phyloP scores from a whole-genome alignment of 2,329 filamentous ascomycete genomes.

The Fusarium anthophilum region DNA sequence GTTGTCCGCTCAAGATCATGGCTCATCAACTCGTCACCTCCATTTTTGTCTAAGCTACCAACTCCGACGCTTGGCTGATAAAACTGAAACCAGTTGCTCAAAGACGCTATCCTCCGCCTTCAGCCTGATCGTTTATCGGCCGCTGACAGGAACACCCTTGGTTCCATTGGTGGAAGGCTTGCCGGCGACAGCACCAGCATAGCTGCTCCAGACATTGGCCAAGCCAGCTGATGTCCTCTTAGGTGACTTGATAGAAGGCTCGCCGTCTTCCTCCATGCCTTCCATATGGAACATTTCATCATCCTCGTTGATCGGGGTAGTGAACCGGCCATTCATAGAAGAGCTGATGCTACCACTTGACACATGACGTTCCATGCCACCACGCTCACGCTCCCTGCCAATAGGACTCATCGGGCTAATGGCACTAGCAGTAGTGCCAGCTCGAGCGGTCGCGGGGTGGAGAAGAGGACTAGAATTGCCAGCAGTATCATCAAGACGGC shows the following conservation, averaged over 20 bases:
- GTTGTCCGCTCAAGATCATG: slow-evolving; percentile 27
- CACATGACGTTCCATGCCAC: slow-evolving; percentile 63
- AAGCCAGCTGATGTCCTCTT: slow-evolving; percentile 61
- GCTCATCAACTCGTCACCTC: slow-evolving; percentile 33
- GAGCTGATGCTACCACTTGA: slow-evolving; percentile 68
- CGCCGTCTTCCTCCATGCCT: slow-evolving; percentile 71
- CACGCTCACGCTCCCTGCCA: slow-evolving; percentile 50
- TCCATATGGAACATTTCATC: slow-evolving; percentile 70
- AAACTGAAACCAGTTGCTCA: slow-evolving; percentile 20
- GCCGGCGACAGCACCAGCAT: slow-evolving; percentile 49
- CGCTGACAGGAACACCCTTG: slow-evolving; percentile 46
- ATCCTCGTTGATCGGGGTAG: slow-evolving; percentile 72
- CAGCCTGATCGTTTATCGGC: slow-evolving; percentile 41
- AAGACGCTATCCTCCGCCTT: slow-evolving; percentile 11
- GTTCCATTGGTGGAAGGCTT: slow-evolving; percentile 42
- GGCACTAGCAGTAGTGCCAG: slow-evolving; percentile 51
- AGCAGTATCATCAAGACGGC: slow-evolving; percentile 60
- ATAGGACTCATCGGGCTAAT: slow-evolving; percentile 52
- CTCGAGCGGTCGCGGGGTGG: slow-evolving; percentile 57
- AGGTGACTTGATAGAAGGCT: slow-evolving; percentile 57
- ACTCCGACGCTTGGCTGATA: slow-evolving; percentile 24
- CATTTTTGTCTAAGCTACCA: slow-evolving; percentile 33
- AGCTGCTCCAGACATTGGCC: slow-evolving; percentile 52
- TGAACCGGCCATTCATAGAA: slow-evolving; percentile 64
- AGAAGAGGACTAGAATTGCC: slow-evolving; percentile 59